Conservation (phyloP, 2,329 filamentous ascomycete genomes). For the Clonostachys rosea region DNA sequence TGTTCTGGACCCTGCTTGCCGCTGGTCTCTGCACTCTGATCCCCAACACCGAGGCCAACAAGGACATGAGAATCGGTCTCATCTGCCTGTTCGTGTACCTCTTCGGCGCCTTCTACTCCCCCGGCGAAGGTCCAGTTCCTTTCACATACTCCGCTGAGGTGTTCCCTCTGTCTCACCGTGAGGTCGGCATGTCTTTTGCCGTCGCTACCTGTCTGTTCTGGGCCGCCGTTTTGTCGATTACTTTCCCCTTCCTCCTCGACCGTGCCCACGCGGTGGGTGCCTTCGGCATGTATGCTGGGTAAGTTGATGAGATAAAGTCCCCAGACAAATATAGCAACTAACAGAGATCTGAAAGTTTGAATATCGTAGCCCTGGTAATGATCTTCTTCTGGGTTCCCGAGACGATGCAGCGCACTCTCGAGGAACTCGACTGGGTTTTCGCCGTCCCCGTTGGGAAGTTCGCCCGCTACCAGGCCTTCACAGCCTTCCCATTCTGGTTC, state of each 20-base stretch:
- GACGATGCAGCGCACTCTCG: constrained; percentile 48
- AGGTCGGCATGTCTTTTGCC: constrained; percentile 60
- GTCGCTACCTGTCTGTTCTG: constrained; percentile 57
- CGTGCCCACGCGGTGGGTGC: constrained; percentile 25
- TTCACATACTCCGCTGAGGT: constrained; percentile 61
- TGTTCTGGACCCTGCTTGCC: constrained; percentile 52
- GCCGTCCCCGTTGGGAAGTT: constrained; percentile 38
- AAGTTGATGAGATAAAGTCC: too few relatives aligned
- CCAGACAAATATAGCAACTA: too few relatives aligned
- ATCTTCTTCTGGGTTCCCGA: constrained; percentile 50
- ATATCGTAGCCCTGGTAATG: constrained; percentile 47
- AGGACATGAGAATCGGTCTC: constrained; percentile 39
- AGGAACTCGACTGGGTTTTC: constrained; percentile 47
- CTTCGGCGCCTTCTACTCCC: constrained; percentile 61
- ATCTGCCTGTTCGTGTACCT: constrained; percentile 61
- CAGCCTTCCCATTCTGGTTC: constrained; percentile 4
- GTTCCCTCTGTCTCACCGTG: constrained; percentile 59
- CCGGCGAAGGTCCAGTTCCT: constrained; percentile 59
- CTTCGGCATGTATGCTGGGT: constrained; percentile 42
- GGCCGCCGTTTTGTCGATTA: constrained; percentile 43
- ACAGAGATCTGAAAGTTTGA: constrained; percentile 29
- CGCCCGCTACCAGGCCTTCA: constrained; percentile 24
- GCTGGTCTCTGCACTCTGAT: constrained; percentile 32
- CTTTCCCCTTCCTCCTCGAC: constrained; percentile 43
- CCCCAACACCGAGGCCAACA: neutral